These are phyloP conservation scores for Irpex lacteus DNA, from an alignment of 1,284 basidiomycete species.

Conservation along the genomic window DNA sequence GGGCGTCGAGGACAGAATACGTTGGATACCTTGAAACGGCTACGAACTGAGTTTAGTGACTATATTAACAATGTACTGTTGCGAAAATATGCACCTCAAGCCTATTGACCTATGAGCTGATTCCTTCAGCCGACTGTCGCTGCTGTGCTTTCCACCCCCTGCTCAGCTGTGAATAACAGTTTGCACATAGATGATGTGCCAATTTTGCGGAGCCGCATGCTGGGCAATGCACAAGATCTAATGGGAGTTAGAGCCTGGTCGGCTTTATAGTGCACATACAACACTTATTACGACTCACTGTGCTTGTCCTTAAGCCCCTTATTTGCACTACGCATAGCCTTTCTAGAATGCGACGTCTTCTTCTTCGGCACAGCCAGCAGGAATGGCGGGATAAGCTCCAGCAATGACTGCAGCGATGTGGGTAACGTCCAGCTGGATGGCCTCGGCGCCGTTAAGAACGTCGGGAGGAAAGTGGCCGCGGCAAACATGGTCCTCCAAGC, in stretches of 20 bases:
- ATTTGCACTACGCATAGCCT: conserved; percentile 93
- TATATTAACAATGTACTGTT: background rate
- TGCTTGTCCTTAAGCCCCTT: conserved; percentile 95
- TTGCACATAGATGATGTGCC: conserved; percentile 85
- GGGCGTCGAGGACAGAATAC: too few relatives aligned
- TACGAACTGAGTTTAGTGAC: too few relatives aligned
- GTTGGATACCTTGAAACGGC: too few relatives aligned
- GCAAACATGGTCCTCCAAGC: conserved; percentile 31
- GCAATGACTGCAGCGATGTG: conserved; percentile 51
- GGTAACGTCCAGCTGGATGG: conserved; percentile 47
- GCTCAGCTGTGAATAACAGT: conserved; percentile 80
- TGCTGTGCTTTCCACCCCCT: conserved; percentile 57
- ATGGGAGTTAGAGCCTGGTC: background rate
- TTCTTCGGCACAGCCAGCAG: conserved; percentile 93
- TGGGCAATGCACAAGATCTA: conserved; percentile 91
- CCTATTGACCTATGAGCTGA: conserved; percentile 1
- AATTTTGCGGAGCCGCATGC: conserved; percentile 89
- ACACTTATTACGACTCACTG: conserved; percentile 52
- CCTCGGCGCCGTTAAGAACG: conserved; percentile 30
- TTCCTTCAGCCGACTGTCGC: conserved; percentile 15
- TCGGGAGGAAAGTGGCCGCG: conserved; percentile 26
- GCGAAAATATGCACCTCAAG: background rate
- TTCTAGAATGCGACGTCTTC: conserved; percentile 91
- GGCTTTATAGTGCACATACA: conserved; percentile 8
- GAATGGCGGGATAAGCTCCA: conserved; percentile 85